Evolutionary conservation across 805 yeast genomes (phyloP).

Genomic region (Ogataea salicorniae): DNA sequence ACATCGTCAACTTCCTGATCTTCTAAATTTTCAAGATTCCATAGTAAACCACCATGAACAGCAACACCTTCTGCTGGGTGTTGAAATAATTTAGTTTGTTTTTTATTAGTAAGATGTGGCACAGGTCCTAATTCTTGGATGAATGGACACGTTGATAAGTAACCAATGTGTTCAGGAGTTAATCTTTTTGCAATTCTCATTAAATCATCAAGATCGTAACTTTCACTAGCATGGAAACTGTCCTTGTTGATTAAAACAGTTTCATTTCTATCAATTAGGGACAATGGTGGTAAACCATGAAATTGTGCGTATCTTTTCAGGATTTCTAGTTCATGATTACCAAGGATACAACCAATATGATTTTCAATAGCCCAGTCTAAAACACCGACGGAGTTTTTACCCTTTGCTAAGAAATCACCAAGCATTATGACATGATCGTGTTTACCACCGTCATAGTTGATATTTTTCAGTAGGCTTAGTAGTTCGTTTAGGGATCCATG

Average conservation of each 20-base stretch:
- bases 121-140: constrained; percentile 59
- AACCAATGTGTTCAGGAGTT: constrained; percentile 55
- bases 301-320: constrained; percentile 58
- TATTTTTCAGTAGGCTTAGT: constrained; percentile 44
- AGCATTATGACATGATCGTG: constrained; percentile 60
- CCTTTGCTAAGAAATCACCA: constrained; percentile 86
- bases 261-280: constrained; percentile 14
- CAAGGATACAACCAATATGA: constrained; percentile 69
- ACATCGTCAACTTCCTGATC: constrained; percentile 60
- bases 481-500: constrained; percentile 72
- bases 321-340: constrained; percentile 81
- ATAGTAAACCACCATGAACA: constrained; percentile 78
- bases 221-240: constrained; percentile 12
- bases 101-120: constrained; percentile 36
- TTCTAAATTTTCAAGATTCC: constrained; percentile 48
- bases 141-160: constrained; percentile 57
- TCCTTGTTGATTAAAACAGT: constrained; percentile 8
- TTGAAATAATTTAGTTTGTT: constrained; percentile 17
- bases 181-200: constrained; percentile 48
- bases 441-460: constrained; percentile 37
- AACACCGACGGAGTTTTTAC: constrained; percentile 67
- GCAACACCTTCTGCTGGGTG: constrained; percentile 44
- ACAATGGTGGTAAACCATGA: constrained; percentile 40
- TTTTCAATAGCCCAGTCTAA: constrained; percentile 58
- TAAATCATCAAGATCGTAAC: constrained; percentile 33